Evolutionary conservation across 495 filamentous ascomycete genomes (phyloP).

Genomic region (Penicillium arizonense): DNA sequence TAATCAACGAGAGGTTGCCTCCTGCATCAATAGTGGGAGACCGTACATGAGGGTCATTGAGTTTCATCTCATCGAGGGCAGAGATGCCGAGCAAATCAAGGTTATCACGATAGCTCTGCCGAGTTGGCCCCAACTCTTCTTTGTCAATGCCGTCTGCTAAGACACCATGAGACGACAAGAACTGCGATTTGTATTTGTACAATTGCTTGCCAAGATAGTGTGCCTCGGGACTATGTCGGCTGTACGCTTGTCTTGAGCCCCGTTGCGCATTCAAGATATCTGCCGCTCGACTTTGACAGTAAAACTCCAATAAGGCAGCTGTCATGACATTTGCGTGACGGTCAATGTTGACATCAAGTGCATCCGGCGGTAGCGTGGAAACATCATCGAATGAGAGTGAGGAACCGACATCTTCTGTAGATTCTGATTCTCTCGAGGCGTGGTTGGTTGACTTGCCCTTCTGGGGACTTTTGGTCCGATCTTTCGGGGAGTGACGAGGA

Average conservation of each 20-base stretch:
- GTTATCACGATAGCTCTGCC: constrained; percentile 44
- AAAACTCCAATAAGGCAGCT: constrained; percentile 44
- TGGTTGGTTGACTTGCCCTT: constrained; percentile 9
- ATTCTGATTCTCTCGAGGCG: neutral
- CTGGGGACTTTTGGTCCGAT: neutral
- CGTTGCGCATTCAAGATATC: constrained; percentile 44
- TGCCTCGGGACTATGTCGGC: constrained; percentile 44
- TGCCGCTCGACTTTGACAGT: constrained; percentile 42
- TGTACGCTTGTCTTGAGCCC: constrained; percentile 31
- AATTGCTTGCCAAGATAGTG: constrained; percentile 41
- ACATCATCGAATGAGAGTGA: constrained; percentile 22
- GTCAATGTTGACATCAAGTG: constrained; percentile 28
- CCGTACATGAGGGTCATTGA: constrained; percentile 17
- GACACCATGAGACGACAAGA: constrained; percentile 40
- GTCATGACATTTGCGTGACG: constrained; percentile 46
- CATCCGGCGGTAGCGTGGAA: constrained; percentile 18
- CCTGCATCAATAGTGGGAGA: constrained; percentile 14
- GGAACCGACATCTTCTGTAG: constrained; percentile 9
- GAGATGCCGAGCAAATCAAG: constrained; percentile 40
- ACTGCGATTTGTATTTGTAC: constrained; percentile 41
- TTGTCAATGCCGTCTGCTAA: constrained; percentile 38
- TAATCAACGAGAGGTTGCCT: constrained; percentile 23
- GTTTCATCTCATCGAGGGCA: constrained; percentile 35
- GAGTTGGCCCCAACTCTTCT: constrained; percentile 33
- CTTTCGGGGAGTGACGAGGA: neutral